phyloP scores from a whole-genome alignment of 345 rosid genomes.

The Aurinia saxatilis region DNA sequence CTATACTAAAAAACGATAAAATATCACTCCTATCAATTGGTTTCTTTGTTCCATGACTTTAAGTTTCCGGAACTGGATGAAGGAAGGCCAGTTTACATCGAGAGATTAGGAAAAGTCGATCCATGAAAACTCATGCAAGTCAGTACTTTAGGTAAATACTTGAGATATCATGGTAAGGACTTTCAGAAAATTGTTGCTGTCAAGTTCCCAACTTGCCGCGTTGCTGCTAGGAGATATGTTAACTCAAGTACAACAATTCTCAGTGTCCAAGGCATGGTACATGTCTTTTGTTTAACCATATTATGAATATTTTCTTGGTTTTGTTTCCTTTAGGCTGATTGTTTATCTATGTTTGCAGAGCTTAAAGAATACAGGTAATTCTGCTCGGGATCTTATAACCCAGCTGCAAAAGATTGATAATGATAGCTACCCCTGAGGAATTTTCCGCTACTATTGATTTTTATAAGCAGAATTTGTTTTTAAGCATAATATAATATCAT shows the following conservation, averaged over 20 bases:
- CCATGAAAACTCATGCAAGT: constrained; percentile 70
- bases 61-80: no score
- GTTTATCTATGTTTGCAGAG: constrained; percentile 38
- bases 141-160: constrained; percentile 64
- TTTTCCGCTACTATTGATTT: not conserved
- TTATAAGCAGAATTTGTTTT: not conserved
- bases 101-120: constrained; percentile 75
- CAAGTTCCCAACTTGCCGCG: constrained; percentile 81
- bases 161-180: constrained; percentile 80
- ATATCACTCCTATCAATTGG: no score
- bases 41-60: no score
- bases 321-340: not conserved
- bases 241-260: constrained; percentile 80
- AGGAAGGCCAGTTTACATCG: constrained; percentile 84
- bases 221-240: constrained; percentile 75
- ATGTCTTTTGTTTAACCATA: not conserved
- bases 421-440: constrained; percentile 93
- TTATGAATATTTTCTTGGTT: not conserved
- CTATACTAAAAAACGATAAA: no score
- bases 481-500: not conserved
- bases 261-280: constrained; percentile 92
- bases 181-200: constrained; percentile 66
- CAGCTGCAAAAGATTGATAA: constrained; percentile 78
- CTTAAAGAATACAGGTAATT: constrained; percentile 59
- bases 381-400: constrained; percentile 74